Percentiles rank a stretch among this genome's conserved stretches.
These are phyloP conservation scores for Colletotrichum godetiae DNA, from an alignment of 2,329 filamentous ascomycete species.

Conservation along the genomic window DNA sequence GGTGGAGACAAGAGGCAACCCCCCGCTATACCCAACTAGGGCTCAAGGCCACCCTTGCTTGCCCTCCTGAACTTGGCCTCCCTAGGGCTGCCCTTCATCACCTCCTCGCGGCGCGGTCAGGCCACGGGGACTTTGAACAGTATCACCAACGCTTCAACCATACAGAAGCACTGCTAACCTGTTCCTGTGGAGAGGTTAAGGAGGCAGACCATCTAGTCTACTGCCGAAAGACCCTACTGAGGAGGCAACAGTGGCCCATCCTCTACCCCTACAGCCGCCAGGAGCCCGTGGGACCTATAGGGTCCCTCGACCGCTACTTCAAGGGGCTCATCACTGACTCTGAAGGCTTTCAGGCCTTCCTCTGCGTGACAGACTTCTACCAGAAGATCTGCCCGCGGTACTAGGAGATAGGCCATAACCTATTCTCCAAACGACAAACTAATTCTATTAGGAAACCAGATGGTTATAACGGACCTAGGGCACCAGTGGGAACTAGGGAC, in stretches of 20 bases:
- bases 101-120: not conserved
- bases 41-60: too few relatives aligned
- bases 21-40: too few relatives aligned
- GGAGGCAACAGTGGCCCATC: not conserved
- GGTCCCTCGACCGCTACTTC: not conserved
- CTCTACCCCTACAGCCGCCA: not conserved
- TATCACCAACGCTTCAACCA: not conserved
- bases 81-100: too few relatives aligned
- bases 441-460: too few relatives aligned
- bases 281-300: not conserved
- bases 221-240: not conserved
- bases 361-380: not conserved
- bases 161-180: not conserved
- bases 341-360: not conserved
- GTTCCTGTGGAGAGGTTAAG: not conserved
- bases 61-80: too few relatives aligned
- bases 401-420: too few relatives aligned
- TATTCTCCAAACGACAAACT: too few relatives aligned
- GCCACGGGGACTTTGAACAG: not conserved
- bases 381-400: not conserved
- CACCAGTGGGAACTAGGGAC: not conserved
- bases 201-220: conserved; percentile 1
- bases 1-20: too few relatives aligned
- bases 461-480: not conserved
- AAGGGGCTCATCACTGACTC: not conserved